These are phyloP conservation scores for Logfia minima DNA, from an alignment of 129 eudicot species.

Conservation along the genomic window DNA sequence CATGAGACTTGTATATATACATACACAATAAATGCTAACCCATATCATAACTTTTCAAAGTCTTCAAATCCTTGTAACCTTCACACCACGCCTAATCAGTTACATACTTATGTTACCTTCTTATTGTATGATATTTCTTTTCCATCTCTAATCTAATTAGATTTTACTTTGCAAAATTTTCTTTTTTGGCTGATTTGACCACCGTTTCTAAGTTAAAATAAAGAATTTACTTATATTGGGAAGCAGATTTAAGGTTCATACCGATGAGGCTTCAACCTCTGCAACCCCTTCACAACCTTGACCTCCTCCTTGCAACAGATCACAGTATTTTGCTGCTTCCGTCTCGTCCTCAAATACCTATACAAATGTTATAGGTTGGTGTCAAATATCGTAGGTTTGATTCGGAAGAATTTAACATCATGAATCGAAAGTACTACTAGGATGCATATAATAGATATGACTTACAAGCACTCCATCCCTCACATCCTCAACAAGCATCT, in stretches of 20 bases:
- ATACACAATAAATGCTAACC: background rate
- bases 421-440: background rate
- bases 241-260: slow-evolving; percentile 39
- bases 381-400: background rate
- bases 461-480: slow-evolving; percentile 97
- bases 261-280: slow-evolving; percentile 95
- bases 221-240: background rate
- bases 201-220: background rate
- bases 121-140: background rate
- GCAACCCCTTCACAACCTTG: slow-evolving; percentile 98
- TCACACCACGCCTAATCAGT: background rate
- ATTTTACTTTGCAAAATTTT: too few species aligned
- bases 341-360: slow-evolving; percentile 95
- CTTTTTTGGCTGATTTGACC: background rate
- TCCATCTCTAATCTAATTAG: background rate
- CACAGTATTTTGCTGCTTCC: slow-evolving; percentile 93
- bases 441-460: background rate
- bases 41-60: background rate
- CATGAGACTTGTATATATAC: background rate
- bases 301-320: slow-evolving; percentile 92
- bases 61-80: background rate
- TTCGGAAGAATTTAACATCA: background rate
- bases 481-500: slow-evolving; percentile 94
- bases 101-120: background rate
- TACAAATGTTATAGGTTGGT: background rate